Evolutionary conservation across 2,329 filamentous ascomycete species (phyloP).

Genomic region (Aspergillus brasiliensis): DNA sequence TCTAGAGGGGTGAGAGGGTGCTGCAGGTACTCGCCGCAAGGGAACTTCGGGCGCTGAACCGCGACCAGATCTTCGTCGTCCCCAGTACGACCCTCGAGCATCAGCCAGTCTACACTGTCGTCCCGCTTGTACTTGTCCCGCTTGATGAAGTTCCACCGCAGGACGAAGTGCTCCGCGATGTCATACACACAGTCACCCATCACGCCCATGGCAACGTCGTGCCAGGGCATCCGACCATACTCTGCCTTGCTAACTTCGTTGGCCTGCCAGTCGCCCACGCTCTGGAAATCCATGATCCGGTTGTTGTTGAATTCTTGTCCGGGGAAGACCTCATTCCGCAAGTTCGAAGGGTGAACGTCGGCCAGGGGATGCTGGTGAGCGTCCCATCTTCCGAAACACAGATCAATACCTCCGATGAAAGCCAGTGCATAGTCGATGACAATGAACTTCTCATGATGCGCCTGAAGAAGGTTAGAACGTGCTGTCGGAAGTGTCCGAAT

Average conservation of each 20-base stretch:
- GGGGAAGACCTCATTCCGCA: conserved; percentile 83
- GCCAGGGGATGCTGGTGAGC: conserved; percentile 79
- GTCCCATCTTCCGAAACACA: conserved; percentile 97
- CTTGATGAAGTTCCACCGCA: conserved; percentile 96
- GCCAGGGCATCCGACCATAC: conserved; percentile 96
- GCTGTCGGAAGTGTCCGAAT: neutral
- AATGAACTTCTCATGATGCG: conserved; percentile 97
- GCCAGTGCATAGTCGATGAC: conserved; percentile 89
- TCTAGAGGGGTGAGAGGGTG: conserved; percentile 74
- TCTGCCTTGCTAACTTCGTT: conserved; percentile 92
- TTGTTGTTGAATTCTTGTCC: conserved; percentile 99
- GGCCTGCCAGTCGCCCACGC: conserved; percentile 86
- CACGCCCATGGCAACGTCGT: conserved; percentile 91
- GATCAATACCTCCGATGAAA: conserved; percentile 90
- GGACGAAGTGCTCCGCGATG: conserved; percentile 91
- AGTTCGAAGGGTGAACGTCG: conserved; percentile 82
- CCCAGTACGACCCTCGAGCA: conserved; percentile 72
- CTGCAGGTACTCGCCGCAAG: conserved; percentile 81
- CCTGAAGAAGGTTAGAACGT: conserved; percentile 42
- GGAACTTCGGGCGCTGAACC: conserved; percentile 85
- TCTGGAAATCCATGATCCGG: conserved; percentile 91
- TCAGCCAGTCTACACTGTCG: conserved; percentile 79
- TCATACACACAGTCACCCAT: conserved; percentile 88
- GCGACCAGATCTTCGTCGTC: conserved; percentile 82
- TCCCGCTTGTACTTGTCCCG: conserved; percentile 97